phyloP scores from a whole-genome alignment of 148 eudicot genomes.

The Gaultheria prostrata region DNA sequence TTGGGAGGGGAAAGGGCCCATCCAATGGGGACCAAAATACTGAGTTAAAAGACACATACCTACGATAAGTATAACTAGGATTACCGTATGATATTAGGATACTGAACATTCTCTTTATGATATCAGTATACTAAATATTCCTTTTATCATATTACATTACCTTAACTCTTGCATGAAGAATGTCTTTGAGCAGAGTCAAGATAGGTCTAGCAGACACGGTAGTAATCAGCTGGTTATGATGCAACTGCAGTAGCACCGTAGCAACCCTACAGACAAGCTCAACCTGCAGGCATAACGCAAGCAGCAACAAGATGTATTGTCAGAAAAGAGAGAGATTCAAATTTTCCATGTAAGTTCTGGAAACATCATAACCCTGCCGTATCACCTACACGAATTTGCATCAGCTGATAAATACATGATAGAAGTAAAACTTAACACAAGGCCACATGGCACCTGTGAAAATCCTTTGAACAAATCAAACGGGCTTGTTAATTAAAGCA shows the following conservation, averaged over 20 bases:
- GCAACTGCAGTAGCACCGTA: conserved; percentile 61
- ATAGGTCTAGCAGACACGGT: conserved; percentile 74
- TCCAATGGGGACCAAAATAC: background rate
- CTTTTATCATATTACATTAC: conserved; percentile 31
- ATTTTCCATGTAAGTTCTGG: background rate
- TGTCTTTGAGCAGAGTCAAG: conserved; percentile 60
- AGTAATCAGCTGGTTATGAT: conserved; percentile 68
- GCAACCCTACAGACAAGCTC: conserved; percentile 85
- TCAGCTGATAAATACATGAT: background rate
- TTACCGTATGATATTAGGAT: background rate
- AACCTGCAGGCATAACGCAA: conserved; percentile 47
- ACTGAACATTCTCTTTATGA: too few species aligned
- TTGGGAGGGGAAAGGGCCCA: background rate
- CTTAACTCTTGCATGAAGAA: conserved; percentile 79
- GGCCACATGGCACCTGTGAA: background rate
- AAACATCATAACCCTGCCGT: background rate
- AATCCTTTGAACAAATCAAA: background rate
- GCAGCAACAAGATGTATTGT: background rate
- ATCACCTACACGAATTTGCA: background rate
- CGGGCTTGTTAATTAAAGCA: background rate
- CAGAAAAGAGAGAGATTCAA: background rate
- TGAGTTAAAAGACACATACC: background rate
- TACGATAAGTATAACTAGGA: background rate
- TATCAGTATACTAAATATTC: background rate
- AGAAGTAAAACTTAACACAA: background rate